Evolutionary conservation across 352 stramenopile species (phyloP).

Genomic region (Phytopythium boreale): DNA sequence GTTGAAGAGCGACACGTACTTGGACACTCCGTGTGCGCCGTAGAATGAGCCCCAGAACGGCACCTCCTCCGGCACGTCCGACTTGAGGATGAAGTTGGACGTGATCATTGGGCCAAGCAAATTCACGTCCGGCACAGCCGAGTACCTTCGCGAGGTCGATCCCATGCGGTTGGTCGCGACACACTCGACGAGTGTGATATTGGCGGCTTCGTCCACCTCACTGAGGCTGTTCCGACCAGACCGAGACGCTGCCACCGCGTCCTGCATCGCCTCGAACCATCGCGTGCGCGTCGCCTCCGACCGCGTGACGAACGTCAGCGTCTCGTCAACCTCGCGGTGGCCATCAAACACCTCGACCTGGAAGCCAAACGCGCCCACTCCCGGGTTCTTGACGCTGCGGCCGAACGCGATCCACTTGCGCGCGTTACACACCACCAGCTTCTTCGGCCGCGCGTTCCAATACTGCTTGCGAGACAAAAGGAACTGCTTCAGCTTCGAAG

Average conservation of each 20-base stretch:
- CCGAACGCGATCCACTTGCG: constrained; percentile 79
- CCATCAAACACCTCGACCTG: constrained; percentile 76
- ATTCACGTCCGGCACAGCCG: constrained; percentile 59
- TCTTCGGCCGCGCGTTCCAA: constrained; percentile 55
- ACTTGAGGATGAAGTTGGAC: constrained; percentile 72
- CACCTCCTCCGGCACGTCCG: constrained; percentile 73
- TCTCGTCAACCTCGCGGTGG: constrained; percentile 70
- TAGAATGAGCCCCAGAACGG: constrained; percentile 80
- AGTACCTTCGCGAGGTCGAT: constrained; percentile 29
- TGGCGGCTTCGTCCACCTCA: constrained; percentile 58
- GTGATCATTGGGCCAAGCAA: constrained; percentile 52
- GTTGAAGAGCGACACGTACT: constrained; percentile 71
- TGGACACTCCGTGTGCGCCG: constrained; percentile 52
- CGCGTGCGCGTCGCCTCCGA: constrained; percentile 46
- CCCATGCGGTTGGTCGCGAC: constrained; percentile 52
- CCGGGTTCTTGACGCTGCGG: constrained; percentile 61
- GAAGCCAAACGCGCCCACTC: constrained; percentile 66
- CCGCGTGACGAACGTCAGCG: constrained; percentile 69
- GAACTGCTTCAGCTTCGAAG: constrained; percentile 60
- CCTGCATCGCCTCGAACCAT: constrained; percentile 66
- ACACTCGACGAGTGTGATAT: constrained; percentile 57
- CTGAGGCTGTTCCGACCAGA: constrained; percentile 48
- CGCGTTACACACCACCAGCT: constrained; percentile 68
- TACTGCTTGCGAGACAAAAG: constrained; percentile 53
- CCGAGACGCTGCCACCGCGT: constrained; percentile 39